These are phyloP conservation scores for Gaeumannomyces sp. DNA, from an alignment of 2,329 filamentous ascomycete genomes.

Conservation along the genomic window DNA sequence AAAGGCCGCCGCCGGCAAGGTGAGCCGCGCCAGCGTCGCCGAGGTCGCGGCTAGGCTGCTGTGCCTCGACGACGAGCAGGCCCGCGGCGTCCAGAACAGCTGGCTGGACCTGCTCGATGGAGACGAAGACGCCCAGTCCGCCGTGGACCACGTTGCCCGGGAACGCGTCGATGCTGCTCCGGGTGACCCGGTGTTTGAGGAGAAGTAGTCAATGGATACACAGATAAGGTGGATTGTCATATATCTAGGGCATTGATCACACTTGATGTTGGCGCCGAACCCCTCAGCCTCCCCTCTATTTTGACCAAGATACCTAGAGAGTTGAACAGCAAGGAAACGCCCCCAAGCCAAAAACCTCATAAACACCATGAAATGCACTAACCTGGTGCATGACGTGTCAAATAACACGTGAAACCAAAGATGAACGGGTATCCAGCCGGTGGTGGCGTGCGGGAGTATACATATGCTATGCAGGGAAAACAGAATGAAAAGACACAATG, in stretches of 20 bases:
- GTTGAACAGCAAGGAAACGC: too few species aligned
- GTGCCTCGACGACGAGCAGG: constrained; percentile 30
- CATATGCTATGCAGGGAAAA: not conserved
- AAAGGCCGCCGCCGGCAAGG: constrained; percentile 28
- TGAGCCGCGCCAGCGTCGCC: constrained; percentile 55
- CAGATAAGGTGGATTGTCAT: not conserved
- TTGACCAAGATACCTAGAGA: too few species aligned
- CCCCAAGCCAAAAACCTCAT: too few species aligned
- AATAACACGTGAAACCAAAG: too few species aligned
- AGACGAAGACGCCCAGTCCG: constrained; percentile 38
- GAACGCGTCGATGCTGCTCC: constrained; percentile 46
- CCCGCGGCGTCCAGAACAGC: constrained; percentile 30
- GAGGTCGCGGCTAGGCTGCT: constrained; percentile 49
- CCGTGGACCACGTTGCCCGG: constrained; percentile 41
- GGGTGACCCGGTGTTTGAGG: constrained; percentile 34
- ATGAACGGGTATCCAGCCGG: too few species aligned
- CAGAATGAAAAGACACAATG: too few species aligned
- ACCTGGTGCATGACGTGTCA: too few species aligned
- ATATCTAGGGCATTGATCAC: too few species aligned
- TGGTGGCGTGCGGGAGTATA: too few species aligned
- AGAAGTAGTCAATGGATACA: not conserved
- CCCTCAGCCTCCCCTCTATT: too few species aligned
- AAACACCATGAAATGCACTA: too few species aligned
- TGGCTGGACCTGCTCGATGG: constrained; percentile 54
- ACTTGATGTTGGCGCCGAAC: not conserved